A percentile compares a stretch with the other conserved stretches of the same genome.
Evolutionary conservation across 192 early-diverging fungal genomes (phyloP).

Genomic region (Cladochytrium replicatum): DNA sequence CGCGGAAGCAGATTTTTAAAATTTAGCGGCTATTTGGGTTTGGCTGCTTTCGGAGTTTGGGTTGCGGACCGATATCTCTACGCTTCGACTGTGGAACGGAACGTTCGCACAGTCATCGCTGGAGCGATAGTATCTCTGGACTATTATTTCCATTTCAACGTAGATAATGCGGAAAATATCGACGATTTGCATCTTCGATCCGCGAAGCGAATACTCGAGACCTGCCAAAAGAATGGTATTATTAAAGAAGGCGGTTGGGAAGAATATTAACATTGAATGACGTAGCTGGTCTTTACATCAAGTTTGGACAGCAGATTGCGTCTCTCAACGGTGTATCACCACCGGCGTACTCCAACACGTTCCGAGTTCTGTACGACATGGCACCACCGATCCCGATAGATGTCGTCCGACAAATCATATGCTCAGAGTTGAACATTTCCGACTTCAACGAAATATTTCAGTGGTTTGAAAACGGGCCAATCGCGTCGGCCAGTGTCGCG

Average conservation of each 20-base stretch:
- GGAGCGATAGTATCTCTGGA: constrained; percentile 20
- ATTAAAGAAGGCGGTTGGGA: neutral
- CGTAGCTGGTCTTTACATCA: constrained; percentile 71
- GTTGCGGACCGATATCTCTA: constrained; percentile 13
- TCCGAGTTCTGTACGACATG: constrained; percentile 67
- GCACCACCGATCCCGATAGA: constrained; percentile 64
- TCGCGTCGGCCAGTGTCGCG: constrained; percentile 88
- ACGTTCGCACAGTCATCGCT: constrained; percentile 17
- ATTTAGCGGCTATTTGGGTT: too few species aligned
- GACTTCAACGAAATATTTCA: constrained; percentile 45
- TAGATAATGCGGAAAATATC: constrained; percentile 45
- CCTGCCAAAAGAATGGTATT: constrained; percentile 66
- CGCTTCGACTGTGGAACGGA: constrained; percentile 19
- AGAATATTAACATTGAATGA: constrained; percentile 1
- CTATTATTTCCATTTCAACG: constrained; percentile 80
- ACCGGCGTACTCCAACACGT: constrained; percentile 39
- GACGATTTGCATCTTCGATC: constrained; percentile 62
- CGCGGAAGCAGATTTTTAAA: too few species aligned
- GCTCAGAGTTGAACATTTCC: constrained; percentile 46
- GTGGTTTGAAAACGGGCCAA: constrained; percentile 54
- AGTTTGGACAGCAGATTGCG: constrained; percentile 59
- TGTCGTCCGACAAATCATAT: constrained; percentile 55
- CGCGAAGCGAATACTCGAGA: constrained; percentile 59
- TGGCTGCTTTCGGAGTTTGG: too few species aligned
- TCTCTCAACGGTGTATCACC: constrained; percentile 21